A percentile compares a stretch with the other conserved stretches of the same genome.
phyloP scores from a whole-genome alignment of 495 filamentous ascomycete species.

The Rhypophila decipiens region DNA sequence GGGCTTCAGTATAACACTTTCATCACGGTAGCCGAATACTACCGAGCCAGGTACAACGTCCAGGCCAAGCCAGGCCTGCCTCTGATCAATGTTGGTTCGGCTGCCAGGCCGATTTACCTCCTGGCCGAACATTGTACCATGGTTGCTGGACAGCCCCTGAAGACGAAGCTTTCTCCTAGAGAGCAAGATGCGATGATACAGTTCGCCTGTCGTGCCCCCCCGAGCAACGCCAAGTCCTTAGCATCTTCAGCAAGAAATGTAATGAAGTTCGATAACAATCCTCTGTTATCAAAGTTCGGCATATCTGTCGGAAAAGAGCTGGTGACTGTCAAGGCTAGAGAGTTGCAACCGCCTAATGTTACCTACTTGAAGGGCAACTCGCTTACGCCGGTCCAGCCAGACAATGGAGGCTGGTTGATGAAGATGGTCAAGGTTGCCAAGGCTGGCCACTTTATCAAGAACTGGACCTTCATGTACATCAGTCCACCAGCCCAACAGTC shows the following conservation, averaged over 20 bases:
- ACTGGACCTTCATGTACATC: conserved; percentile 26
- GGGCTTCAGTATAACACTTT: conserved; percentile 17
- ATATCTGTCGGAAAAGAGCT: conserved; percentile 47
- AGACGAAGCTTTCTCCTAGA: conserved; percentile 43
- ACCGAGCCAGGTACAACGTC: conserved; percentile 24
- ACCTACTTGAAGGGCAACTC: conserved; percentile 34
- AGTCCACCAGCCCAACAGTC: neutral
- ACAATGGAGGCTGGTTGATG: conserved; percentile 37
- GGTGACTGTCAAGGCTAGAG: conserved; percentile 58
- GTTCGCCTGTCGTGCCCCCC: conserved; percentile 62
- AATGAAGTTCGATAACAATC: conserved; percentile 30
- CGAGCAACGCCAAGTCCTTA: conserved; percentile 61
- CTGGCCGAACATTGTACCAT: conserved; percentile 62
- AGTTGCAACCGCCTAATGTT: conserved; percentile 51
- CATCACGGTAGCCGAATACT: conserved; percentile 30
- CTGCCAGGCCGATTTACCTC: conserved; percentile 53
- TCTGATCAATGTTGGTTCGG: conserved; percentile 64
- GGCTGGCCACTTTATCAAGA: conserved; percentile 20
- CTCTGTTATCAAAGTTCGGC: conserved; percentile 42
- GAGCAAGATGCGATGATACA: conserved; percentile 61
- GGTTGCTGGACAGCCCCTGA: conserved; percentile 57
- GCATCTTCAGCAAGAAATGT: conserved; percentile 43
- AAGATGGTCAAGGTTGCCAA: conserved; percentile 22
- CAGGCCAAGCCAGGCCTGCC: conserved; percentile 38
- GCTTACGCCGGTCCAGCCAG: conserved; percentile 3